Conservation (phyloP, 371 early-diverging fungal species). For the Mortierella sp. region DNA sequence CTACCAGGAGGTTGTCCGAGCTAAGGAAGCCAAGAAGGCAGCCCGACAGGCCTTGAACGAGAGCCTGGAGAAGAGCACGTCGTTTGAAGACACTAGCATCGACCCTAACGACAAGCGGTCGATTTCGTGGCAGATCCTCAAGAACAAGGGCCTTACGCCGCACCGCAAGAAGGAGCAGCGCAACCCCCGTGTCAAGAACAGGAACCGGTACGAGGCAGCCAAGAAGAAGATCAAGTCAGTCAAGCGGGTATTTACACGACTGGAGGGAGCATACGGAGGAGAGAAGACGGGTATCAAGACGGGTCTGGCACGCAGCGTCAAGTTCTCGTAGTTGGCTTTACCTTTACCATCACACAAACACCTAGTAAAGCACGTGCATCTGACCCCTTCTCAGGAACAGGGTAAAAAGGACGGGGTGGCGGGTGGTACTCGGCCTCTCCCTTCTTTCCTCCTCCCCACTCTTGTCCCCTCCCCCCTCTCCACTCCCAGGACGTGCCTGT, state of each 20-base stretch:
- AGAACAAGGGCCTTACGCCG: constrained; percentile 96
- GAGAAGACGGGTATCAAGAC: constrained; percentile 96
- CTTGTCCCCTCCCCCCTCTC: background rate
- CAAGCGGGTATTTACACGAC: constrained; percentile 74
- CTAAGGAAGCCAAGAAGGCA: constrained; percentile 61
- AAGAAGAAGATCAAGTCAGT: constrained; percentile 89
- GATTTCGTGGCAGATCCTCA: constrained; percentile 89
- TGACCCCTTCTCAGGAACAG: background rate
- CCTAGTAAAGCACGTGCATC: background rate
- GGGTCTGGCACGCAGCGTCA: constrained; percentile 81
- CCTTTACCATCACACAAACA: too few relatives aligned
- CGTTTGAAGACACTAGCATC: constrained; percentile 52
- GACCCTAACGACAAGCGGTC: constrained; percentile 75
- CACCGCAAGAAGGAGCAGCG: constrained; percentile 93
- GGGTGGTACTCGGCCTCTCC: background rate
- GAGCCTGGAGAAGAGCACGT: constrained; percentile 54
- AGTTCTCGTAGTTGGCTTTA: constrained; percentile 54
- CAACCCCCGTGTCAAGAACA: constrained; percentile 95
- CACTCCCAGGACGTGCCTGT: background rate
- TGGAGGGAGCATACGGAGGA: constrained; percentile 84
- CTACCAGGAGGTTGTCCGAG: constrained; percentile 62
- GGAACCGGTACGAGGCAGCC: constrained; percentile 88
- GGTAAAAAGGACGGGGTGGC: too few relatives aligned
- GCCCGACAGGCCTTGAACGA: constrained; percentile 60
- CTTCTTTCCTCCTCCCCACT: background rate